Evolutionary conservation across 352 stramenopile species (phyloP), one percentile per base, ranked within the genome.

Genomic region (Phytophthora europaea): DNA sequence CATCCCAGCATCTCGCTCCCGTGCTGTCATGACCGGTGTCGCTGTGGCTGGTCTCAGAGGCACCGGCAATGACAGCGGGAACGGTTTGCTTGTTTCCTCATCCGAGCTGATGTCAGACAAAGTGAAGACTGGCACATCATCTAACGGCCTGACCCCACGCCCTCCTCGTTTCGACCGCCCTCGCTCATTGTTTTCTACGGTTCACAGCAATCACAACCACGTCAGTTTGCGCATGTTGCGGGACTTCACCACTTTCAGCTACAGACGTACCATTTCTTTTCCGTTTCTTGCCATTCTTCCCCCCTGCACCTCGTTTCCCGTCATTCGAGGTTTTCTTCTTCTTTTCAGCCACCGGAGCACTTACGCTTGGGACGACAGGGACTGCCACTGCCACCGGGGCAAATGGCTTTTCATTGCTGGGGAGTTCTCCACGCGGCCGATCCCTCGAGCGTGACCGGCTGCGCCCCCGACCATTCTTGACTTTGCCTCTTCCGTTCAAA

Each of bases 41-140:
- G 54, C n/a, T 57, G 40, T 20, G 13, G 33, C 45, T 65, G 72
- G 10, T 52, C 51, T 65, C 45, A 74, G 26, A 54, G 53, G 54
- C 52, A 78, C 58, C 53, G 68, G 54, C 22, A 78, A 70, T 64
- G 64, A 38, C 71, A 74, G 34, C 33, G 75, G 72, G 58, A 81
- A 78, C 18, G 69, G 69, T 56, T 73, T 71, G 31, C 56, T 55
- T 53, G 18, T 26, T 48, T 78, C 63, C 50, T 85, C 78, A 67
- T 85, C 78, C 23, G 74, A 78, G 50, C 79, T 85, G 23, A 85
- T 22, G 28, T 85, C 79, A 31, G 79, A 85, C 36, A 85, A 66
- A 34, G 67, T 69, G 51, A 80, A 74, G 33, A 81, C 22, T 36
- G 57, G 50, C n/a, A 50, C 61, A 56, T 69, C 43, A 22, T 62